Percentiles rank a stretch among this genome's conserved stretches.
These are phyloP conservation scores for Murraya paniculata DNA, from an alignment of 345 rosid species.

Conservation along the genomic window DNA sequence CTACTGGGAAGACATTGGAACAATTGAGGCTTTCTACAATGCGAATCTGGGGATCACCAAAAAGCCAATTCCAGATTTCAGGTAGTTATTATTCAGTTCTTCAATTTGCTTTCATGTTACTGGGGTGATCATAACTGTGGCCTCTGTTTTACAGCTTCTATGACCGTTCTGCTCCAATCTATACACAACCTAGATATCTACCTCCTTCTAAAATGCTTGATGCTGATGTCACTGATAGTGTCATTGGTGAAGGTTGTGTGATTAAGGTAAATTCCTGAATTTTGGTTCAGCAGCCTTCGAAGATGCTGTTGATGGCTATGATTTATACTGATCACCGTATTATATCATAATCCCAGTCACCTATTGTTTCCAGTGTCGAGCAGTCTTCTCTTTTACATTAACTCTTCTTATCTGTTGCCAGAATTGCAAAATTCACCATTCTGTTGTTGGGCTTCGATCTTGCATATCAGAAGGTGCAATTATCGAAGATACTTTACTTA, in stretches of 20 bases:
- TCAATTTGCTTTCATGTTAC: conserved; percentile 1
- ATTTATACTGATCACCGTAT: not conserved
- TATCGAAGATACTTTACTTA: conserved; percentile 82
- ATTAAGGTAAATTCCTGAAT: conserved; percentile 57
- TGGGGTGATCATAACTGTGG: not conserved
- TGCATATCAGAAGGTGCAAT: conserved; percentile 96
- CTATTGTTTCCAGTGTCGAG: not conserved
- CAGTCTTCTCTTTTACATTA: not conserved
- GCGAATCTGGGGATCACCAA: conserved; percentile 93
- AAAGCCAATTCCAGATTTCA: conserved; percentile 94
- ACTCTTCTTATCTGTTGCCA: conserved; percentile 22
- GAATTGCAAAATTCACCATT: conserved; percentile 96
- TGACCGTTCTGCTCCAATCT: conserved; percentile 93
- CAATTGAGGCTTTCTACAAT: conserved; percentile 92
- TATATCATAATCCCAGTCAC: not conserved
- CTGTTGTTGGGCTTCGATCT: conserved; percentile 91
- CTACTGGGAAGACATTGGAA: conserved; percentile 98
- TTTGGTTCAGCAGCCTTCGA: not conserved
- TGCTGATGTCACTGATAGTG: conserved; percentile 95
- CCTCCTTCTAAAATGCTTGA: conserved; percentile 99
- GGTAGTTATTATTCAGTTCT: conserved; percentile 37
- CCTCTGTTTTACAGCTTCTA: conserved; percentile 59
- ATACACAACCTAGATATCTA: conserved; percentile 93
- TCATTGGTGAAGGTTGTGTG: conserved; percentile 96
- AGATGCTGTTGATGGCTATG: not conserved